Evolutionary conservation across 164 flowering plant genomes (phyloP).

Genomic region (Saururus chinensis): DNA sequence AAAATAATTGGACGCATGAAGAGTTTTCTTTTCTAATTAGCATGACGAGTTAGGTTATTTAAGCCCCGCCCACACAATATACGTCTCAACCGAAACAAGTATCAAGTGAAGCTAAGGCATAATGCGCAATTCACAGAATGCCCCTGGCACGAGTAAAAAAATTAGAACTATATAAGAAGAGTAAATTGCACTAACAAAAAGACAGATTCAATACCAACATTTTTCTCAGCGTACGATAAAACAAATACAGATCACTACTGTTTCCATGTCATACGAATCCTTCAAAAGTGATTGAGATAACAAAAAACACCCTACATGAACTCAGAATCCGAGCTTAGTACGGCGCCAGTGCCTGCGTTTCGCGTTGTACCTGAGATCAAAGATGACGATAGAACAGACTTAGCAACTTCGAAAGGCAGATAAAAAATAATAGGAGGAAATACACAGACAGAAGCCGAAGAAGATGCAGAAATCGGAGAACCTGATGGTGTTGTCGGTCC

Average conservation of each 20-base stretch:
- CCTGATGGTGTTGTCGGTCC: conserved; percentile 19
- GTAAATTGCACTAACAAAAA: no score
- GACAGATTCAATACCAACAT: not conserved
- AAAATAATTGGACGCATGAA: no score
- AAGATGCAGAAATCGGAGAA: not conserved
- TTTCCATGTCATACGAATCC: not conserved
- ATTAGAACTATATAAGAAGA: no score
- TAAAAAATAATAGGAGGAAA: no score
- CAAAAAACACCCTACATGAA: not conserved
- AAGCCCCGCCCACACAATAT: no score
- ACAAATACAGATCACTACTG: not conserved
- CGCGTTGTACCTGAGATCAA: conserved; percentile 19
- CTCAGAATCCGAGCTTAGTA: conserved; percentile 20
- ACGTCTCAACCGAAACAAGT: no score
- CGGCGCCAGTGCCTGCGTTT: conserved; percentile 40
- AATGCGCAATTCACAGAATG: not conserved
- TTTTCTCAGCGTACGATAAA: not conserved
- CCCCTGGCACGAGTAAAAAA: not conserved
- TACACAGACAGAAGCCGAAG: not conserved
- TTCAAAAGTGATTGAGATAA: not conserved
- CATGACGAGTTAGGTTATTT: no score
- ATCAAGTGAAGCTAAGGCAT: not conserved
- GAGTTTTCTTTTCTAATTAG: no score
- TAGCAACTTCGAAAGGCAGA: not conserved
- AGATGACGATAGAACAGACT: not conserved